Evolutionary conservation across 768 basidiomycete species (phyloP).

Genomic region (Lactarius akahatsu): DNA sequence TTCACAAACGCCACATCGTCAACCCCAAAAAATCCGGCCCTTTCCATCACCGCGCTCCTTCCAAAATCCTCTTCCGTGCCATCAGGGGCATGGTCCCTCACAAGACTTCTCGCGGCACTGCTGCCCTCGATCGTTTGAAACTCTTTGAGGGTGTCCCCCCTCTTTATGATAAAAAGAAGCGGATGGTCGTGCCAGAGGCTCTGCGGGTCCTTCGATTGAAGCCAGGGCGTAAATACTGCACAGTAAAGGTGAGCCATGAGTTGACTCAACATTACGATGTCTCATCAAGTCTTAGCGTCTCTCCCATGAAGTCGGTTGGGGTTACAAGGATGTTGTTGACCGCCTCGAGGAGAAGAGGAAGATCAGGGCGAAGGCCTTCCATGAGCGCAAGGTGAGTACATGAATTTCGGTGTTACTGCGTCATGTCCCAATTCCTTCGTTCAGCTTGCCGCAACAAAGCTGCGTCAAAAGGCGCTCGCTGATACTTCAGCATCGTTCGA

Average conservation of each 20-base stretch:
- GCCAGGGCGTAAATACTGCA: slow-evolving; percentile 99
- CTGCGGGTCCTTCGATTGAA: slow-evolving; percentile 96
- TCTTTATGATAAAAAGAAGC: slow-evolving; percentile 98
- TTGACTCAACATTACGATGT: not conserved
- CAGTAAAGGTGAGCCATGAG: slow-evolving; percentile 76
- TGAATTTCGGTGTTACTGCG: not conserved
- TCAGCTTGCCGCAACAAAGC: slow-evolving; percentile 85
- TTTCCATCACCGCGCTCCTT: slow-evolving; percentile 98
- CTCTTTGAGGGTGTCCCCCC: slow-evolving; percentile 98
- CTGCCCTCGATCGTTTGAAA: slow-evolving; percentile 96
- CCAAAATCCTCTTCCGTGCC: slow-evolving; percentile 96
- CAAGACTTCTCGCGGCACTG: slow-evolving; percentile 93
- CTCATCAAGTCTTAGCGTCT: slow-evolving; percentile 64
- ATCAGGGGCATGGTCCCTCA: slow-evolving; percentile 99
- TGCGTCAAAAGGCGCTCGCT: slow-evolving; percentile 87
- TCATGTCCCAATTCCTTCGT: slow-evolving; percentile 8
- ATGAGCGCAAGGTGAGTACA: slow-evolving; percentile 91
- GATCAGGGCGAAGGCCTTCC: slow-evolving; percentile 98
- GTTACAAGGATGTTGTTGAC: slow-evolving; percentile 99
- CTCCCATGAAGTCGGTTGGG: slow-evolving; percentile 99
- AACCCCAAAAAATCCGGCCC: slow-evolving; percentile 99
- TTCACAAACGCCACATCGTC: slow-evolving; percentile 99
- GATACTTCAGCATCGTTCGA: slow-evolving; percentile 74
- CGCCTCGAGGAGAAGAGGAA: slow-evolving; percentile 99
- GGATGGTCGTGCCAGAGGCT: slow-evolving; percentile 98